Evolutionary conservation across 805 yeast species (phyloP).

Genomic region (Wickerhamiella spandovensis): DNA sequence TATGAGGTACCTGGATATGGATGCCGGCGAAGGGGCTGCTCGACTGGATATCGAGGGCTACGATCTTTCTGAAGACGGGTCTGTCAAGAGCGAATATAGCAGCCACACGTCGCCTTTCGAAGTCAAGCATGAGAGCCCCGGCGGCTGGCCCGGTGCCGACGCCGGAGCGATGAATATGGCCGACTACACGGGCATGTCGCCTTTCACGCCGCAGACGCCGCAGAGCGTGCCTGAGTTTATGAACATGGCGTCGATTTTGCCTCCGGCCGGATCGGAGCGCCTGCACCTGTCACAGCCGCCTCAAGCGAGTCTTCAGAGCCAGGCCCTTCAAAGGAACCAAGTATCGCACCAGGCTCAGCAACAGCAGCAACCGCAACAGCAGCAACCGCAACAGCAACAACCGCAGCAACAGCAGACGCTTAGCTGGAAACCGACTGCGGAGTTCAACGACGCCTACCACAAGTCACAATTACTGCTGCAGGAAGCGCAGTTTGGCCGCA

Average conservation of each 20-base stretch:
- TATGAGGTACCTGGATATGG: not conserved
- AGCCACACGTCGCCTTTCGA: not conserved
- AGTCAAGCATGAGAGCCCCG: not conserved
- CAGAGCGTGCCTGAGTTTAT: not conserved
- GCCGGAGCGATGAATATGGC: not conserved
- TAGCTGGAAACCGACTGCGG: slow-evolving; percentile 8
- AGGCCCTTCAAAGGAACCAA: too few species aligned
- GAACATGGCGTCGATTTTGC: not conserved
- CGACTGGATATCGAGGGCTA: not conserved
- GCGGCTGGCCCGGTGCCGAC: not conserved
- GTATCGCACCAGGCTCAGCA: too few species aligned
- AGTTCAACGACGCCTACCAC: slow-evolving; percentile 2
- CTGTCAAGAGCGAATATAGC: not conserved
- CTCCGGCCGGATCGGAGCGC: too few species aligned
- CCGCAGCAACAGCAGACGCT: too few species aligned
- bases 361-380: too few species aligned
- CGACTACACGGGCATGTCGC: not conserved
- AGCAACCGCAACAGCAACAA: too few species aligned
- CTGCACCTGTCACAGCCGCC: too few species aligned
- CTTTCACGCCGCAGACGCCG: not conserved
- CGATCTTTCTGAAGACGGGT: not conserved
- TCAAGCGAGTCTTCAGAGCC: too few species aligned
- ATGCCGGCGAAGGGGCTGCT: not conserved
- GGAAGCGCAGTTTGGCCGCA: slow-evolving; percentile 13
- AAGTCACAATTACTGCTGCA: slow-evolving; percentile 13